A percentile compares a stretch with the other conserved stretches of the same genome.
Conservation (phyloP, 23 red algal genomes). For the Gracilaria caudata region DNA sequence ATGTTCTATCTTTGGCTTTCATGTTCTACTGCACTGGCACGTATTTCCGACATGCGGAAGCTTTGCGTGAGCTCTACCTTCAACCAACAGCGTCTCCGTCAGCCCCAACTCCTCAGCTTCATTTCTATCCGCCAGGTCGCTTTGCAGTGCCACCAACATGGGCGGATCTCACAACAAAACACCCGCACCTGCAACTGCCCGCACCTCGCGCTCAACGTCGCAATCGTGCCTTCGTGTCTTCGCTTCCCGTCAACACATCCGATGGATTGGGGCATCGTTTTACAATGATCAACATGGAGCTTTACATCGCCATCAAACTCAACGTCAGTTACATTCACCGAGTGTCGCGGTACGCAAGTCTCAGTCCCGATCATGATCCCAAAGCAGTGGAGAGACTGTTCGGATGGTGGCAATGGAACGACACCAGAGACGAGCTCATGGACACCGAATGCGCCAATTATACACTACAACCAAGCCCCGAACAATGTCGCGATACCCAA, state of each 20-base stretch:
- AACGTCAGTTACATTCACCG: conserved; percentile 42
- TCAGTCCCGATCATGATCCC: not conserved
- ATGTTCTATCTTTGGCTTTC: too few species aligned
- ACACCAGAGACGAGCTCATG: not conserved
- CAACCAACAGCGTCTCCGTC: too few species aligned
- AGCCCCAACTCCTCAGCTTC: not conserved
- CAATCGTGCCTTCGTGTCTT: conserved; percentile 15
- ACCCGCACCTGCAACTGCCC: not conserved
- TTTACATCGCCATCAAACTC: conserved; percentile 5
- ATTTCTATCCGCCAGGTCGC: not conserved
- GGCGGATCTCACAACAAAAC: not conserved
- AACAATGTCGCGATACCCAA: not conserved
- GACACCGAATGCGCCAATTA: not conserved
- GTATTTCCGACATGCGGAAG: too few species aligned
- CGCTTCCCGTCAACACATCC: not conserved
- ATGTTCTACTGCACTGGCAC: too few species aligned
- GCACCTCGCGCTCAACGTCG: not conserved
- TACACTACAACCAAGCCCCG: not conserved
- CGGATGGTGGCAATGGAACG: conserved; percentile 8
- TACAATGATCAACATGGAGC: conserved; percentile 13
- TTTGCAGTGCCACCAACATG: not conserved
- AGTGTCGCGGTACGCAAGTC: conserved; percentile 4
- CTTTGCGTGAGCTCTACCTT: too few species aligned
- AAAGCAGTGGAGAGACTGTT: conserved; percentile 13
- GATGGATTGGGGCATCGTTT: conserved; percentile 57